Evolutionary conservation across 495 filamentous ascomycete genomes (phyloP), one percentile per base, ranked within the genome.

Genomic region (Hypoxylon cercidicola): DNA sequence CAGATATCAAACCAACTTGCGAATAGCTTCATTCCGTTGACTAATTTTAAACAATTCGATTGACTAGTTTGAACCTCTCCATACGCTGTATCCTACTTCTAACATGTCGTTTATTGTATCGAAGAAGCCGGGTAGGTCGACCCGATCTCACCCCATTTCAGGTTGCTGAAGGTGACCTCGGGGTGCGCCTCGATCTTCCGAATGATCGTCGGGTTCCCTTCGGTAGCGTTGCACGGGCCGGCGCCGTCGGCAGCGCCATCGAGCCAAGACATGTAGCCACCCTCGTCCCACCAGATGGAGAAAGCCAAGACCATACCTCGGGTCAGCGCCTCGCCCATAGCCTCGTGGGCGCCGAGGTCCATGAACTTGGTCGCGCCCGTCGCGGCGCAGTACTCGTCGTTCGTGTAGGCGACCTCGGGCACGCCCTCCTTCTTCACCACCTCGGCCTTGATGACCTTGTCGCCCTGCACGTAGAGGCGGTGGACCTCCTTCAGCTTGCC

Each of bases 291-390:
- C 88, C 88, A 90, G 55, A 90, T 81, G 61, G 79, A 83, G 64
- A 90, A 82, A 1, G 82, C 78, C n/a, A 90, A 70, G 1, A 89
- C 86, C 88, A 91, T 90, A 2, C 88, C 88, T 0, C 85, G 70
- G 0, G 59, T 74, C 30, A 91, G 73, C 2, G 81, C 83, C 34
- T 81, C 74, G 23, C 89, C 82, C 81, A 93, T 89, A 1, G 62
- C 75, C 12, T 70, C 65, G 66, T 89, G 61, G 0, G 84, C 89
- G 23, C 88, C 88, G 23, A 85, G 79, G 20, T 76, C 46, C 43
- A 74, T 66, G 74, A 87, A 89, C 25, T 75, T 70, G 39, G 79
- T 75, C 21, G 77, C 67, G 58, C 86, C 85, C 41, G 84, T 84
- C 4, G 82, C 77, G 3, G 69, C 63, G 82, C 89, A 92, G 79